Percentiles rank a stretch among this genome's conserved stretches.
These are phyloP conservation scores for Heterobasidion annosum DNA, from an alignment of 1,284 basidiomycete species.

Conservation along the genomic window DNA sequence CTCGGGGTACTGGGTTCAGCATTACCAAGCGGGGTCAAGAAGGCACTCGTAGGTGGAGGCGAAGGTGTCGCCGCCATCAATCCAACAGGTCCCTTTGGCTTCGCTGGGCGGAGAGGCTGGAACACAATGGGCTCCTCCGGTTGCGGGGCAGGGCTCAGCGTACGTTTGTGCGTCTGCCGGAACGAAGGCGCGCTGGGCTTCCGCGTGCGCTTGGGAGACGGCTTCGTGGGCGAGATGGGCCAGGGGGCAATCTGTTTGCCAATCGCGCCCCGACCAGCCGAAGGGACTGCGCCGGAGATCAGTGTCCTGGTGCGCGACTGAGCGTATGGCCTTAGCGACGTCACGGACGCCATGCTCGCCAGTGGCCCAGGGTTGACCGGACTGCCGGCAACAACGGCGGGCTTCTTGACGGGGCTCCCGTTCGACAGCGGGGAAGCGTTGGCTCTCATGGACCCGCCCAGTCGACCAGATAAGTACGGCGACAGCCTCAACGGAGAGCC, in stretches of 20 bases:
- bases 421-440: constrained; percentile 5
- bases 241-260: constrained; percentile 60
- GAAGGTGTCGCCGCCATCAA: constrained; percentile 9
- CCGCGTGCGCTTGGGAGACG: constrained; percentile 3
- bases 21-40: too few species aligned
- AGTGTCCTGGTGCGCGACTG: constrained; percentile 27
- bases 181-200: constrained; percentile 13
- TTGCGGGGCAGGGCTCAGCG: constrained; percentile 43
- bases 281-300: background rate
- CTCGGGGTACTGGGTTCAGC: too few species aligned
- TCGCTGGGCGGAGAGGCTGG: constrained; percentile 48
- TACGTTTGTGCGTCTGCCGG: constrained; percentile 38
- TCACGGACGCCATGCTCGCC: constrained; percentile 36
- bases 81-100: constrained; percentile 12
- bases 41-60: too few species aligned
- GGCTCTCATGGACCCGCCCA: constrained; percentile 1
- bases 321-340: constrained; percentile 53
- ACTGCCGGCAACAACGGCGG: constrained; percentile 11
- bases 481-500: constrained; percentile 30
- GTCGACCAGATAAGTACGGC: constrained; percentile 10
- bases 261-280: constrained; percentile 14
- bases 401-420: constrained; percentile 32
- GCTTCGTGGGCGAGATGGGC: constrained; percentile 42
- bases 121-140: constrained; percentile 41
- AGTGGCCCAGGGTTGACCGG: constrained; percentile 20